phyloP scores from a whole-genome alignment of 2,329 filamentous ascomycete genomes.

The Cytospora piceae region DNA sequence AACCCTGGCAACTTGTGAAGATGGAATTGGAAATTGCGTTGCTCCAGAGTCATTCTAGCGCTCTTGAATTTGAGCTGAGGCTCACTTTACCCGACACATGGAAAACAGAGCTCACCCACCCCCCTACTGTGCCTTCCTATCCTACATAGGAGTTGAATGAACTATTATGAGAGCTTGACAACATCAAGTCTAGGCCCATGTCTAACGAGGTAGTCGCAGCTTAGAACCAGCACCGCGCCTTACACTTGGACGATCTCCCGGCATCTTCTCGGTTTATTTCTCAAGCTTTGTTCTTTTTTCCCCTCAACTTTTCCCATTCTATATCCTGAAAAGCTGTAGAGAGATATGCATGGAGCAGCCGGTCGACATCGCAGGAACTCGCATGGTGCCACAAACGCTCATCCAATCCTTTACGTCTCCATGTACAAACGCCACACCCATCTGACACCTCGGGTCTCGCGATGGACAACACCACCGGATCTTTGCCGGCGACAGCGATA shows the following conservation, averaged over 20 bases:
- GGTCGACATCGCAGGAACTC: neutral
- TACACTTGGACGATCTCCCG: neutral
- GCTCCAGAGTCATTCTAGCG: constrained; percentile 2
- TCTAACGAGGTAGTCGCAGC: constrained; percentile 1
- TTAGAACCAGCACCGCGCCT: neutral
- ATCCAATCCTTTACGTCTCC: constrained; percentile 2
- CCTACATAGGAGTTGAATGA: too few species aligned
- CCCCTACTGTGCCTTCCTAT: too few species aligned
- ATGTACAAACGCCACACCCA: constrained; percentile 2
- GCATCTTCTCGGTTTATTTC: constrained; percentile 2
- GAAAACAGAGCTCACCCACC: neutral
- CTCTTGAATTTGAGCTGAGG: neutral
- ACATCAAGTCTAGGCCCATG: neutral
- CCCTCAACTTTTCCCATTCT: neutral
- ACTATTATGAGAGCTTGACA: neutral
- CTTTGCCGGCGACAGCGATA: constrained; percentile 17
- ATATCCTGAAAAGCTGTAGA: neutral
- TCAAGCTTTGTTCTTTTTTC: neutral
- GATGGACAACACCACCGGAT: constrained; percentile 1
- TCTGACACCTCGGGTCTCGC: constrained; percentile 8
- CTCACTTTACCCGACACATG: neutral
- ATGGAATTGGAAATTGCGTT: neutral
- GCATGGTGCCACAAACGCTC: constrained; percentile 5
- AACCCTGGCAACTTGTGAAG: neutral
- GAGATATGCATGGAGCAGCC: neutral